Evolutionary conservation across 2,329 filamentous ascomycete species (phyloP).

Genomic region (Pseudogymnoascus sp.): DNA sequence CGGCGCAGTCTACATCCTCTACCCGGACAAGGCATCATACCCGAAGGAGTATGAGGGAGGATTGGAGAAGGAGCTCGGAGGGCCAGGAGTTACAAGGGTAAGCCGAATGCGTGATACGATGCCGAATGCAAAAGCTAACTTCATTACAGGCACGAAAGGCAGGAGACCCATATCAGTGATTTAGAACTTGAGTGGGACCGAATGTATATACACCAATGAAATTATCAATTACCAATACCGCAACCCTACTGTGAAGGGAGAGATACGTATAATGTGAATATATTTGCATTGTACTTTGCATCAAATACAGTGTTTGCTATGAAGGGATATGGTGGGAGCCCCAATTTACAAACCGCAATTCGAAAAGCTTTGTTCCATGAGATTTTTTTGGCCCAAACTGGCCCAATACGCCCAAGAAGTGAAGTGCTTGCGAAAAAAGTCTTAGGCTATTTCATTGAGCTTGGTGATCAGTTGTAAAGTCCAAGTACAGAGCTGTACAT

Average conservation of each 20-base stretch:
- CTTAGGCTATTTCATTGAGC: neutral
- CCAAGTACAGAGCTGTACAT: neutral
- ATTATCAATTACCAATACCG: neutral
- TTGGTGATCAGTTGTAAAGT: neutral
- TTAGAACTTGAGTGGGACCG: neutral
- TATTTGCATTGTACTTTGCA: neutral
- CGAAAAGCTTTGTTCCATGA: neutral
- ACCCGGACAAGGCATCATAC: constrained; percentile 63
- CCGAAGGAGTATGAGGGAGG: constrained; percentile 67
- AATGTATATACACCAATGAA: constrained; percentile 14
- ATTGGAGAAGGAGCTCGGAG: constrained; percentile 67
- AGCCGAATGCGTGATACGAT: constrained; percentile 30
- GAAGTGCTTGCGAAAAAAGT: neutral
- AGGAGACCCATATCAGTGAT: constrained; percentile 12
- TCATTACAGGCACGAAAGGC: constrained; percentile 40
- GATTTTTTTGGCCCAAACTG: neutral
- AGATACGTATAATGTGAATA: neutral
- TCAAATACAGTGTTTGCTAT: neutral
- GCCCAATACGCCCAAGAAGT: neutral
- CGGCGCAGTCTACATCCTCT: constrained; percentile 59
- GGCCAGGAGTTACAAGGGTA: constrained; percentile 57
- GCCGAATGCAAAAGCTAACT: constrained; percentile 17
- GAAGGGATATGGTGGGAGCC: neutral
- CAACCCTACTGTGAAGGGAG: neutral
- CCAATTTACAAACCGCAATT: neutral